Percentiles rank a stretch among this genome's conserved stretches.
phyloP scores from a whole-genome alignment of 164 flowering plant species.

The Vitis amurensis region DNA sequence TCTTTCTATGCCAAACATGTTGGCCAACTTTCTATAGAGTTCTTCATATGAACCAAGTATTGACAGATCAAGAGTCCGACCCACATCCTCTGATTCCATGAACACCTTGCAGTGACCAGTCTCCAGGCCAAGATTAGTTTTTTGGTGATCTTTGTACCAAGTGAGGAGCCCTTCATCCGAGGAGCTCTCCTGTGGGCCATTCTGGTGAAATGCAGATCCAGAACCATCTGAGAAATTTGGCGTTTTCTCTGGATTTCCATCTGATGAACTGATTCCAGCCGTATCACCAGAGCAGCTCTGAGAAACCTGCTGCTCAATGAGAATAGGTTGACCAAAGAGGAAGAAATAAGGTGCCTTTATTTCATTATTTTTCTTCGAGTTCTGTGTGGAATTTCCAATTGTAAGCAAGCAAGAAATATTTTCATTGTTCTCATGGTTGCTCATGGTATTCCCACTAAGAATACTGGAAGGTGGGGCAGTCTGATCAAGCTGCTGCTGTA shows the following conservation, averaged over 20 bases:
- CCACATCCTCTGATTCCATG: slow-evolving; percentile 53
- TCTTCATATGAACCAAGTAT: slow-evolving; percentile 53
- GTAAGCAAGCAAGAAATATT: slow-evolving; percentile 41
- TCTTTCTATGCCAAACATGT: slow-evolving; percentile 45
- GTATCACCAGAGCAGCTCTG: slow-evolving; percentile 41
- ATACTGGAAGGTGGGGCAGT: slow-evolving; percentile 18
- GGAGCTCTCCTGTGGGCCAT: slow-evolving; percentile 22
- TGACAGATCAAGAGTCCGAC: slow-evolving; percentile 52
- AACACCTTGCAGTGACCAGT: slow-evolving; percentile 59
- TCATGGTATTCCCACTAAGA: not conserved
- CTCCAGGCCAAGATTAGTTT: slow-evolving; percentile 32
- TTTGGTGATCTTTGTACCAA: slow-evolving; percentile 27
- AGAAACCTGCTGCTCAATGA: slow-evolving; percentile 41
- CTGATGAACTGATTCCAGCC: slow-evolving; percentile 30
- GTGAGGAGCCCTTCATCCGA: slow-evolving; percentile 23
- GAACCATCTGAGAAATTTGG: slow-evolving; percentile 34
- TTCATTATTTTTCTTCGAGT: slow-evolving; percentile 20
- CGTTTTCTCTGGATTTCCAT: slow-evolving; percentile 34
- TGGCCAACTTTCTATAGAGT: slow-evolving; percentile 36
- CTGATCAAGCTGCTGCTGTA: slow-evolving; percentile 19
- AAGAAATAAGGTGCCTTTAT: slow-evolving; percentile 33
- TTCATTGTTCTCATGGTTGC: slow-evolving; percentile 14
- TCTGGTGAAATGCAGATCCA: slow-evolving; percentile 29
- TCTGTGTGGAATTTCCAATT: slow-evolving; percentile 30
- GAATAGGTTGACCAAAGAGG: slow-evolving; percentile 53